Evolutionary conservation across 495 filamentous ascomycete species (phyloP).

Genomic region (Hypoxylon rickii): DNA sequence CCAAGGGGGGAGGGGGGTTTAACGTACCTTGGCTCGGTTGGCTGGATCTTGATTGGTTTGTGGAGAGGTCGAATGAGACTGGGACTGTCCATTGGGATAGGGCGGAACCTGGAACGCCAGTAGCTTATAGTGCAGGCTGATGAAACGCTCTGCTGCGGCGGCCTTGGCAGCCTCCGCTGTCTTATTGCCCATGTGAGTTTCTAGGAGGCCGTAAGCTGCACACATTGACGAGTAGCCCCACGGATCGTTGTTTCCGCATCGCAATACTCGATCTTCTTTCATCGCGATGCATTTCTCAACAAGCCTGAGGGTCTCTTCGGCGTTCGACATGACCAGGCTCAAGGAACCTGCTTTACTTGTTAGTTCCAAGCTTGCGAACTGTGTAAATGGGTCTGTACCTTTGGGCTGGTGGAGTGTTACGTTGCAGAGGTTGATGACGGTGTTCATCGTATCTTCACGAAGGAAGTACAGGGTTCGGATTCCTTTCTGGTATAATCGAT

Average conservation of each 20-base stretch:
- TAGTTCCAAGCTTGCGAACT: constrained; percentile 17
- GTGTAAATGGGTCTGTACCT: constrained; percentile 24
- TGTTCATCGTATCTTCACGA: constrained; percentile 40
- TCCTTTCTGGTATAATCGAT: constrained; percentile 35
- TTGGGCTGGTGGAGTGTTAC: constrained; percentile 56
- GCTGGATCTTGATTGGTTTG: constrained; percentile 24
- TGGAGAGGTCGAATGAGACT: constrained; percentile 13
- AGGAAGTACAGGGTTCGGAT: constrained; percentile 40
- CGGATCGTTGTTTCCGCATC: constrained; percentile 41
- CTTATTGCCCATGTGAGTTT: constrained; percentile 42
- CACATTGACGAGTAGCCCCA: constrained; percentile 45
- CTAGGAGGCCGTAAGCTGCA: constrained; percentile 38
- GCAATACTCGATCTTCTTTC: constrained; percentile 40
- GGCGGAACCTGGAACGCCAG: constrained; percentile 49
- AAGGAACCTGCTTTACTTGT: constrained; percentile 32
- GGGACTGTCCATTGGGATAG: constrained; percentile 21
- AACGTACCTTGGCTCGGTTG: constrained; percentile 26
- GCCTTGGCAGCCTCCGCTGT: constrained; percentile 38
- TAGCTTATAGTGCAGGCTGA: constrained; percentile 42
- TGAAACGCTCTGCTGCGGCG: constrained; percentile 37
- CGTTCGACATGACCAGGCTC: constrained; percentile 36
- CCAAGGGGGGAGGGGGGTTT: not conserved
- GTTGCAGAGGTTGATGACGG: constrained; percentile 45
- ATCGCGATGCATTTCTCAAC: constrained; percentile 40
- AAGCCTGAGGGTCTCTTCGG: constrained; percentile 38